Percentiles rank a stretch among this genome's conserved stretches.
phyloP scores from a whole-genome alignment of 1,139 yeast species.

The Hyphopichia wangnamkhiaoensis region DNA sequence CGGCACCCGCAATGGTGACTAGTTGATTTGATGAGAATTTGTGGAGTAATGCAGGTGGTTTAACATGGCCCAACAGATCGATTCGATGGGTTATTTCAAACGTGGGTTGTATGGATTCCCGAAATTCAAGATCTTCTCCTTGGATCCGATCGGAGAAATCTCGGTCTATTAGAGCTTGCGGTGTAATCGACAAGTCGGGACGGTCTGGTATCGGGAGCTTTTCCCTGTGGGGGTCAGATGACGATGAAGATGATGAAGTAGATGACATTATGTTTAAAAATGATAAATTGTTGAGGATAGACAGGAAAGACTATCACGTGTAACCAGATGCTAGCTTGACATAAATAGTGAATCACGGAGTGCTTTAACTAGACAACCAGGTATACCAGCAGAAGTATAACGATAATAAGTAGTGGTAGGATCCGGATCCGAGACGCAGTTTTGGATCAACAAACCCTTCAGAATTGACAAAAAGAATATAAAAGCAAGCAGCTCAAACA shows the following conservation, averaged over 20 bases:
- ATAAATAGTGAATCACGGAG: too few relatives aligned
- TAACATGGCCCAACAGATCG: conserved; percentile 18
- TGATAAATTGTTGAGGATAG: too few relatives aligned
- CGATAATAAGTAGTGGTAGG: too few relatives aligned
- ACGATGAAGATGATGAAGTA: not conserved
- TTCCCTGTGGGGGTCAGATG: not conserved
- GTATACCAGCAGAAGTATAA: too few relatives aligned
- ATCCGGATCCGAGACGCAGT: too few relatives aligned
- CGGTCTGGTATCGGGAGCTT: not conserved
- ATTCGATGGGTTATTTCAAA: conserved; percentile 26
- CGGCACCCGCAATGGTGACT: conserved; percentile 45
- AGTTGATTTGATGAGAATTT: conserved; percentile 34
- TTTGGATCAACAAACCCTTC: too few relatives aligned
- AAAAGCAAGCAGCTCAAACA: too few relatives aligned
- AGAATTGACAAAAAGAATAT: too few relatives aligned
- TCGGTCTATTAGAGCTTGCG: conserved; percentile 7
- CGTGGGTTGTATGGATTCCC: conserved; percentile 20
- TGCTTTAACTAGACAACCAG: too few relatives aligned
- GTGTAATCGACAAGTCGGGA: not conserved
- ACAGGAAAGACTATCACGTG: too few relatives aligned
- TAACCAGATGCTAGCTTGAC: too few relatives aligned
- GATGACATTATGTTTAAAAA: too few relatives aligned
- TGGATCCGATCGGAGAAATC: conserved; percentile 43
- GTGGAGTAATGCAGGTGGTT: conserved; percentile 24
- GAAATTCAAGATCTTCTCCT: conserved; percentile 42